Evolutionary conservation across 2,329 filamentous ascomycete genomes (phyloP), one percentile per base, ranked within the genome.

Genomic region (Paraphaeosphaeria sporulosa): DNA sequence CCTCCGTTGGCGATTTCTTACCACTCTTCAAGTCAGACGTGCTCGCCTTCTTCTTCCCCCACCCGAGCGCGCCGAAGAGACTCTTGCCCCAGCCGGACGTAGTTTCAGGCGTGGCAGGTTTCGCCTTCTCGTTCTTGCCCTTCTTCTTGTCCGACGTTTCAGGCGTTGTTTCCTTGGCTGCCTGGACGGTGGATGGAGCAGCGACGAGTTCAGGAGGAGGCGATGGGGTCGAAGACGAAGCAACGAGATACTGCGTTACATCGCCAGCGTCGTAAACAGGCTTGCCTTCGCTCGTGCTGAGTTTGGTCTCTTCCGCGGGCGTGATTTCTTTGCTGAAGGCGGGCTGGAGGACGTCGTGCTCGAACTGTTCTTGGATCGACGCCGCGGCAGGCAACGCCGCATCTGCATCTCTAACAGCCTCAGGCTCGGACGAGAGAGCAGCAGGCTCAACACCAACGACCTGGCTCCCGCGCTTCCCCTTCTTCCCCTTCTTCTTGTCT

Each of bases 61-160:
- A 76, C 2, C 74, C 72, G 51, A 76, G 65, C 1, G 71, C 71
- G 46, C 74, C 71, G 64, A 66, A 69, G 21, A 77, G 57, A 32
- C 68, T 64, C 2, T 62, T 61, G 15, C 70, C 70, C 69, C 70
- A 74, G 3, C 68, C 66, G 12, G 64, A 49, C 9, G 61, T 50
- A 9, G 64, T 54, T 19, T 64, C 64, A 19, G 61, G 52, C 6
- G 54, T 30, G 13, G 60, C 30, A 21, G 43, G 36, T 13, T 60
- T 42, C 27, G 17, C 17, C 10, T 32, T 25, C 10, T 32, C 25
- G 36, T 60, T 55, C 42, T 56, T 51, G 25, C 25, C 25, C 2
- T 17, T 42, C 42, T 55, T 57, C 21, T 44, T 46, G 4, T 21
- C n/a, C 17, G 19, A 4, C 10, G 59, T 21, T 4, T 56, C 30